phyloP scores from a whole-genome alignment of 345 rosid species.

The Eucalyptus erythrocorys region DNA sequence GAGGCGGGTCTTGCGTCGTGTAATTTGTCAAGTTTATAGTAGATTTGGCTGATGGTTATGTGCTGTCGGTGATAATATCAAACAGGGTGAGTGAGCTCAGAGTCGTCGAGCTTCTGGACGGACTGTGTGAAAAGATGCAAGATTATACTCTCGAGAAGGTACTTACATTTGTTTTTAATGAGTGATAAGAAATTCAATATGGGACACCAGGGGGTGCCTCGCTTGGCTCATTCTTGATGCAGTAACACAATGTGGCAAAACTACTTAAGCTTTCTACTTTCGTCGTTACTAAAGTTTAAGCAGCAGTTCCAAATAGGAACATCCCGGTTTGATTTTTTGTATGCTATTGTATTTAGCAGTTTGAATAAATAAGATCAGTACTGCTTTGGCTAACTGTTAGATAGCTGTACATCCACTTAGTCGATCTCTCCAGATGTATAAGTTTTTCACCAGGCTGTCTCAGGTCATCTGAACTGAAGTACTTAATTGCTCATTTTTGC shows the following conservation, averaged over 20 bases:
- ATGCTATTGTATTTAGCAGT: neutral
- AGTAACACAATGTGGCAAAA: neutral
- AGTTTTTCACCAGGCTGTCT: neutral
- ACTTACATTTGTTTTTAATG: neutral
- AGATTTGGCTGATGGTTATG: neutral
- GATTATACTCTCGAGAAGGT: constrained; percentile 91
- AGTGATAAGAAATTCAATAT: neutral
- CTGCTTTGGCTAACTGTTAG: neutral
- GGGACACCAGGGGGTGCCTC: neutral
- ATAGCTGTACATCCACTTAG: neutral
- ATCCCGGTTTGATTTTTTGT: neutral
- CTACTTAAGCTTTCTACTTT: neutral
- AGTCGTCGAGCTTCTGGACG: constrained; percentile 86
- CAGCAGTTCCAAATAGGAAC: neutral
- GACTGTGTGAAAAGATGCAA: constrained; percentile 90
- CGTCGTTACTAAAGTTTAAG: neutral
- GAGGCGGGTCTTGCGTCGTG: neutral
- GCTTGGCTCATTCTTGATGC: neutral
- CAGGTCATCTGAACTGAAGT: neutral
- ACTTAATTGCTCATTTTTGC: constrained; percentile 4
- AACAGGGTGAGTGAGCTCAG: constrained; percentile 83
- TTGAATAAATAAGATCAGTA: neutral
- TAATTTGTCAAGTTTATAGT: neutral
- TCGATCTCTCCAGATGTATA: neutral
- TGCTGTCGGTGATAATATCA: neutral